Evolutionary conservation across 1,284 basidiomycete species (phyloP).

Genomic region (Puccinia coronata): DNA sequence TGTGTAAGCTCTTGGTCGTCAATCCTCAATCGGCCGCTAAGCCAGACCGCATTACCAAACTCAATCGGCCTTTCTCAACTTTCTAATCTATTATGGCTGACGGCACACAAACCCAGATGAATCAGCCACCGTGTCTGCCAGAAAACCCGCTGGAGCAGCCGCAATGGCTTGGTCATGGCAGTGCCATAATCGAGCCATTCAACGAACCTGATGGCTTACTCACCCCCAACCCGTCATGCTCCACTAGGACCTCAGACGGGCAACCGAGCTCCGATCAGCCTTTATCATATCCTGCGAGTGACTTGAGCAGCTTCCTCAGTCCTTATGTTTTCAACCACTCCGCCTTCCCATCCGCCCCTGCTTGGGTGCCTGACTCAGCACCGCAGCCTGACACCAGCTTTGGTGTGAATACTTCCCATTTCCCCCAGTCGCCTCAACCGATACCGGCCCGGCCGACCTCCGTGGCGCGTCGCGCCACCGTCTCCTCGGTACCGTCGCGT

Average conservation of each 20-base stretch:
- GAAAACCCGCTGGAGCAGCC: background rate
- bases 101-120: background rate
- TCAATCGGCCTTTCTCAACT: background rate
- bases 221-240: background rate
- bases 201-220: constrained; percentile 9
- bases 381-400: background rate
- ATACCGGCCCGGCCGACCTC: background rate
- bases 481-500: constrained; percentile 19
- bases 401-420: background rate
- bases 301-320: background rate
- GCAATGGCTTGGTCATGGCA: constrained; percentile 6
- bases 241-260: background rate
- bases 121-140: constrained; percentile 3
- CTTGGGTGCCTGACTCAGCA: background rate
- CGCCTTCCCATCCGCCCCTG: too few relatives aligned
- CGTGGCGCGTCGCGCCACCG: constrained; percentile 21
- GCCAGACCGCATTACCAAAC: background rate
- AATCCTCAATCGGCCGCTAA: background rate
- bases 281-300: constrained; percentile 16
- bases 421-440: background rate
- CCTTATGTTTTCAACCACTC: background rate
- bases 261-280: background rate
- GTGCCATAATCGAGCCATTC: background rate
- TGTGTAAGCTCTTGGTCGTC: background rate
- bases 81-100: background rate